Conservation (phyloP, 2,329 filamentous ascomycete species). For the Orbilia quercus region DNA sequence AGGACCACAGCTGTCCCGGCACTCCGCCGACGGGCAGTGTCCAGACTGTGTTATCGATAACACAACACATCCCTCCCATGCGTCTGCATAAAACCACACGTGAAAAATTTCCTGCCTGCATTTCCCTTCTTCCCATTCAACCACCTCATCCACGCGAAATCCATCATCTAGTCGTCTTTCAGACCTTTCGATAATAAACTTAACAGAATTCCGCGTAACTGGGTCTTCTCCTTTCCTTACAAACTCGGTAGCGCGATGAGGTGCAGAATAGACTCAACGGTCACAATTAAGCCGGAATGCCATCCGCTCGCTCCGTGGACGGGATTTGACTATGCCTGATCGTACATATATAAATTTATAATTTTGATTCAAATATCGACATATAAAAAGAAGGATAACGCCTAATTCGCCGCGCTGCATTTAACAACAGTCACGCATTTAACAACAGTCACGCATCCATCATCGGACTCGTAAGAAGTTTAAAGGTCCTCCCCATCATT, state of each 20-base stretch:
- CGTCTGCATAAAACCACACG: too few species aligned
- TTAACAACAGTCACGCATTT: too few species aligned
- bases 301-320: conserved; percentile 46
- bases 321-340: conserved; percentile 57
- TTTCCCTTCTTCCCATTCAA: conserved; percentile 36
- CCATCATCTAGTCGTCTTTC: conserved; percentile 6
- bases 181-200: conserved; percentile 10
- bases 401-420: too few species aligned
- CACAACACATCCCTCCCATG: not conserved
- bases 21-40: conserved; percentile 25
- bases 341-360: conserved; percentile 36
- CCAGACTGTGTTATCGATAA: too few species aligned
- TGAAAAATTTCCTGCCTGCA: conserved; percentile 1
- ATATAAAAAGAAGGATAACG: conserved; percentile 9
- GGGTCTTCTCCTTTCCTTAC: conserved; percentile 13
- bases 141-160: conserved; percentile 54
- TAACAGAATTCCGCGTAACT: conserved; percentile 49
- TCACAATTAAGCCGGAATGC: conserved; percentile 57
- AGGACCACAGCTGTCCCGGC: conserved; percentile 41
- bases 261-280: conserved; percentile 52
- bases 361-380: too few species aligned
- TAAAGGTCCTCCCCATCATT: conserved; percentile 8
- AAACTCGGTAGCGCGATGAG: conserved; percentile 52
- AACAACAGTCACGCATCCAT: too few species aligned
- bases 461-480: not conserved